phyloP scores from a whole-genome alignment of 768 basidiomycete species.

The Cantharellus cinnabarinus region DNA sequence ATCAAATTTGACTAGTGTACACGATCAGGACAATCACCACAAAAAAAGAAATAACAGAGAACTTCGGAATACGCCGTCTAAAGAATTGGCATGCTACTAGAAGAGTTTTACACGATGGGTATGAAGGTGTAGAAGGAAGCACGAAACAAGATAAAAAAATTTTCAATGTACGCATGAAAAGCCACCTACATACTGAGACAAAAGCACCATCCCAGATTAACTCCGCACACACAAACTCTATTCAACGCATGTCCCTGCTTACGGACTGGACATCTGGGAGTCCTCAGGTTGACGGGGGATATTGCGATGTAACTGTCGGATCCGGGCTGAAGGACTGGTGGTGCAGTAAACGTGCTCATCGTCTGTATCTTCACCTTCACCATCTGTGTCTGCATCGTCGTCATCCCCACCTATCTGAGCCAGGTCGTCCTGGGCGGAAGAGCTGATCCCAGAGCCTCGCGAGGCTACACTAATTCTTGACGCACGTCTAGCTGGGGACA shows the following conservation, averaged over 20 bases:
- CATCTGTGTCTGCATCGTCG: slow-evolving; percentile 19
- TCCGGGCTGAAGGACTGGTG: neutral
- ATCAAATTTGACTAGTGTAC: too few species aligned
- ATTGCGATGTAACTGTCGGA: neutral
- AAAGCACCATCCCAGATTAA: too few species aligned
- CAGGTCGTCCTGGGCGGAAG: neutral
- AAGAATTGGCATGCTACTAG: too few species aligned
- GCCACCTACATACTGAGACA: too few species aligned
- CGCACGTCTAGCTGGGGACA: neutral
- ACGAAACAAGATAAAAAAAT: too few species aligned
- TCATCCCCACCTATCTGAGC: slow-evolving; percentile 11
- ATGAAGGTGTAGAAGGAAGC: too few species aligned
- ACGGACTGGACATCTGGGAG: neutral
- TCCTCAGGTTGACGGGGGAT: neutral
- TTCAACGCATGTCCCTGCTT: neutral
- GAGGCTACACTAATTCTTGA: neutral
- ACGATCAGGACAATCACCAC: too few species aligned
- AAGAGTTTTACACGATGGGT: too few species aligned
- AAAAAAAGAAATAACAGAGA: too few species aligned
- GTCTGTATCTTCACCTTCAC: slow-evolving; percentile 14
- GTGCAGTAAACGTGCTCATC: neutral
- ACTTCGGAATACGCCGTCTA: too few species aligned
- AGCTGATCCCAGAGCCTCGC: neutral
- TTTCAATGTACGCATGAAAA: too few species aligned
- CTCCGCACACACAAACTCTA: too few species aligned